phyloP scores from a whole-genome alignment of 352 stramenopile genomes.

The Pythium dissimile region DNA sequence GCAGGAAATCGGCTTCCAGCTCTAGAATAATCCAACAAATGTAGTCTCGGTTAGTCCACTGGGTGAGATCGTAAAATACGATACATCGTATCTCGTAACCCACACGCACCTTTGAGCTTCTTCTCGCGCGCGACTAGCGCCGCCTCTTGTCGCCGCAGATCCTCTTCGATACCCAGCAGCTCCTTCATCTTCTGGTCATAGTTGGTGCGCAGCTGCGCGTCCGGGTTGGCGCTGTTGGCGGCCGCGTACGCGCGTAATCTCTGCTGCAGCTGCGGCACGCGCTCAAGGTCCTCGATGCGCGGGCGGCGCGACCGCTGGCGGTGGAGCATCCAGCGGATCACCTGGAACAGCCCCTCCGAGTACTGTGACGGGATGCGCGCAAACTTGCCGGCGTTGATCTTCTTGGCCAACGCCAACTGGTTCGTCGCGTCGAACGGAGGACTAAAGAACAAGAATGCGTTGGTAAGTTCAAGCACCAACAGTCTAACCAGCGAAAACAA shows the following conservation, averaged over 20 bases:
- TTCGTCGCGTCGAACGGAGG: conserved; percentile 92
- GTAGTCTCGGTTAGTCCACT: too few species aligned
- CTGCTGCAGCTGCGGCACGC: conserved; percentile 77
- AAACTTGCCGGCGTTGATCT: conserved; percentile 93
- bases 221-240: conserved; percentile 46
- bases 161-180: conserved; percentile 78
- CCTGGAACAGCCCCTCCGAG: conserved; percentile 88
- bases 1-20: conserved; percentile 72
- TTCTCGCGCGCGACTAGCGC: conserved; percentile 81
- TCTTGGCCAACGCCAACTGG: conserved; percentile 90
- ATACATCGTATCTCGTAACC: too few species aligned
- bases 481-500: too few species aligned
- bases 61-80: too few species aligned
- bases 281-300: conserved; percentile 82
- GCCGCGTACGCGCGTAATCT: conserved; percentile 74
- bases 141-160: conserved; percentile 81
- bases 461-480: too few species aligned
- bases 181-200: conserved; percentile 90
- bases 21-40: conserved; percentile 28
- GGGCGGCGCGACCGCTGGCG: conserved; percentile 74
- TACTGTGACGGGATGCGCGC: conserved; percentile 88
- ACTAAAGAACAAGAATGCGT: conserved; percentile 20
- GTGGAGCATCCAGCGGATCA: conserved; percentile 90
- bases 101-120: conserved; percentile 70
- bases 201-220: conserved; percentile 70